These are phyloP conservation scores for Globisporangium alternatum DNA, from an alignment of 352 stramenopile species.

Conservation along the genomic window DNA sequence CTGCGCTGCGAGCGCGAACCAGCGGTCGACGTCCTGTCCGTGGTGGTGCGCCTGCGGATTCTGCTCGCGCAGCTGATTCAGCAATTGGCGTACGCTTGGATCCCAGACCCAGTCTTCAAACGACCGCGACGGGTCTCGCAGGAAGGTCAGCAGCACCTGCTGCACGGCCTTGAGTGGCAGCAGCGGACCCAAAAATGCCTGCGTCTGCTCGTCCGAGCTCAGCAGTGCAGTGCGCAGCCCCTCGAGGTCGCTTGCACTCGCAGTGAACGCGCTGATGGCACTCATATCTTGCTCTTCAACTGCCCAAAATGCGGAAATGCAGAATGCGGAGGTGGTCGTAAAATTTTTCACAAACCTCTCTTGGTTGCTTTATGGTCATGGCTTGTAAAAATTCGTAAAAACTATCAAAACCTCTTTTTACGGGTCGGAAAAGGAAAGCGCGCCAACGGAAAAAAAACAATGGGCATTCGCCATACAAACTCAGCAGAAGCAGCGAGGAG, in stretches of 20 bases:
- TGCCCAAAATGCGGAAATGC: conserved; percentile 8
- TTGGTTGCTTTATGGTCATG: neutral
- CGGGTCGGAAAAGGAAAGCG: conserved; percentile 1
- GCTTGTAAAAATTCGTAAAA: neutral
- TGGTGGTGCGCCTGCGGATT: conserved; percentile 27
- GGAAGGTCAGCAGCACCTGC: conserved; percentile 68
- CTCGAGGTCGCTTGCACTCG: conserved; percentile 27
- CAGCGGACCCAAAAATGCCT: conserved; percentile 52
- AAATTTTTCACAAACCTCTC: neutral
- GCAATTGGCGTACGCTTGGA: conserved; percentile 46
- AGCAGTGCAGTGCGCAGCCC: conserved; percentile 40
- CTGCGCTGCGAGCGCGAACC: conserved; percentile 36
- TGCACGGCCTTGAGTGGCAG: conserved; percentile 59
- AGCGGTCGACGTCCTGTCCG: conserved; percentile 31
- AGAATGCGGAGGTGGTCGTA: neutral
- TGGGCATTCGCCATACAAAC: conserved; percentile 9
- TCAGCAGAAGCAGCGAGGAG: neutral
- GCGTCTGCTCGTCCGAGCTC: conserved; percentile 45
- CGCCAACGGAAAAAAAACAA: conserved; percentile 1
- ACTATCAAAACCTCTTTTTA: neutral
- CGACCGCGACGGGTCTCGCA: conserved; percentile 46
- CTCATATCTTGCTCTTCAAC: conserved; percentile 6
- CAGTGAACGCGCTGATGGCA: conserved; percentile 4
- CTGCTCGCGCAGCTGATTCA: conserved; percentile 42
- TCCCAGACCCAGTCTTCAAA: conserved; percentile 84